Evolutionary conservation across 2,329 filamentous ascomycete genomes (phyloP).

Genomic region (Camillea tinctor): DNA sequence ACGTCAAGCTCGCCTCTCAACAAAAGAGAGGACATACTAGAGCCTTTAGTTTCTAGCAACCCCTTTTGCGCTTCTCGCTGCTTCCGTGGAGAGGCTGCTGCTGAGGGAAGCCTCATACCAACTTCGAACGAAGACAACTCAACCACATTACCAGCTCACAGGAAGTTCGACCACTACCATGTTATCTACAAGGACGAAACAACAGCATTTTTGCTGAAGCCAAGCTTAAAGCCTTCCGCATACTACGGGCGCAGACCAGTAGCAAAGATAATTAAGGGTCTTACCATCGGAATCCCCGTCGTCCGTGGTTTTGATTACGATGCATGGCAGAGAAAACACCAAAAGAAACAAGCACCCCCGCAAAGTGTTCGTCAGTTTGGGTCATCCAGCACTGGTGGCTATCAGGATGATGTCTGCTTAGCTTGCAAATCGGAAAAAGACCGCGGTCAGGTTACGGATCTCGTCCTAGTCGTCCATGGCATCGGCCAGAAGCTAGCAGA

Average conservation of each 20-base stretch:
- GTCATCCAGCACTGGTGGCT: conserved; percentile 28
- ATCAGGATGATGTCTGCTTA: conserved; percentile 40
- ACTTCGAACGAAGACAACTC: conserved; percentile 38
- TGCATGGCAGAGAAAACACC: conserved; percentile 72
- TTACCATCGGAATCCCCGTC: conserved; percentile 81
- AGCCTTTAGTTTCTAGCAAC: conserved; percentile 49
- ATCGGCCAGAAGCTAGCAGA: conserved; percentile 97
- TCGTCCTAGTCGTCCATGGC: conserved; percentile 89
- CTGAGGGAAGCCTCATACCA: conserved; percentile 44
- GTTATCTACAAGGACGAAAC: conserved; percentile 80
- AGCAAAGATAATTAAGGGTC: conserved; percentile 78
- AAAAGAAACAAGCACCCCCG: conserved; percentile 39
- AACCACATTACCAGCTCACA: conserved; percentile 44
- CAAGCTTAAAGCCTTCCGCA: conserved; percentile 77
- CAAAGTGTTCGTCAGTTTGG: conserved; percentile 24
- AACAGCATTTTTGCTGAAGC: conserved; percentile 82
- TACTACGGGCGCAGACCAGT: conserved; percentile 82
- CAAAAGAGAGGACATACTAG: conserved; percentile 32
- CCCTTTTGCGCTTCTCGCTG: conserved; percentile 60
- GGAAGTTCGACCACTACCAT: conserved; percentile 70
- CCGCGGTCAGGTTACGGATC: conserved; percentile 73
- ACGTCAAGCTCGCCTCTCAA: conserved; percentile 39
- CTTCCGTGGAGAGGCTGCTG: conserved; percentile 57
- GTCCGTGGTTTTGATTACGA: conserved; percentile 82
- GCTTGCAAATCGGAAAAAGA: conserved; percentile 64